A percentile compares a stretch with the other conserved stretches of the same genome.
phyloP scores from a whole-genome alignment of 305 asterid genomes.

The Ajuga reptans region DNA sequence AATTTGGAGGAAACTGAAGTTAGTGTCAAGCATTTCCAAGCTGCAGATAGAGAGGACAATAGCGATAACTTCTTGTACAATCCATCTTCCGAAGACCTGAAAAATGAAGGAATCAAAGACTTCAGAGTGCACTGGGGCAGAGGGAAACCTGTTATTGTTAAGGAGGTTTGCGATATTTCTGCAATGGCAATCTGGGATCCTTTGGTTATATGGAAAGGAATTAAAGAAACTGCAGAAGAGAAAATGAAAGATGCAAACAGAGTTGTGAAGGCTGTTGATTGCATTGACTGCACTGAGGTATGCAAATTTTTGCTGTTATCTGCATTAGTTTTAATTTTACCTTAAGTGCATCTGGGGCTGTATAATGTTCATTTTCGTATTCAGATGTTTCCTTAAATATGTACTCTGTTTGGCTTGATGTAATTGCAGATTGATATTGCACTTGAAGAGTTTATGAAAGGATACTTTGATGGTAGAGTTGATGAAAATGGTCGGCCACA shows the following conservation, averaged over 20 bases:
- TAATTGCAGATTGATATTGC: constrained; percentile 60
- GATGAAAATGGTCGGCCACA: constrained; percentile 59
- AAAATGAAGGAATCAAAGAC: constrained; percentile 59
- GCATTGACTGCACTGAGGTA: constrained; percentile 69
- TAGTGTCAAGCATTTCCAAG: constrained; percentile 43
- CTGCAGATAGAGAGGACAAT: constrained; percentile 49
- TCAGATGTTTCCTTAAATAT: background rate
- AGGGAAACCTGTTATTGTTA: constrained; percentile 74
- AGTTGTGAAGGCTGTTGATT: constrained; percentile 73
- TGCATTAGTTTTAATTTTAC: constrained; percentile 14
- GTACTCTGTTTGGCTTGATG: constrained; percentile 22
- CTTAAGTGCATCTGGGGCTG: background rate
- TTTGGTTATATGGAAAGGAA: constrained; percentile 64
- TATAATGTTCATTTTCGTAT: constrained; percentile 8
- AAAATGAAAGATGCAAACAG: constrained; percentile 57
- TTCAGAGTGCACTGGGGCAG: constrained; percentile 76
- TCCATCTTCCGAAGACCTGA: constrained; percentile 66
- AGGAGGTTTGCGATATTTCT: constrained; percentile 65
- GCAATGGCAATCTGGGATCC: constrained; percentile 80
- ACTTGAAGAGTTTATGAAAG: constrained; percentile 75
- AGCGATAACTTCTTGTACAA: constrained; percentile 53
- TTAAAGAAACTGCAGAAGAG: constrained; percentile 74
- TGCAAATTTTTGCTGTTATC: constrained; percentile 16
- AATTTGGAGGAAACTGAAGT: constrained; percentile 37
- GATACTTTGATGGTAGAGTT: constrained; percentile 75